These are phyloP conservation scores for Actinidia arguta DNA, from an alignment of 179 eudicot genomes.

Conservation along the genomic window DNA sequence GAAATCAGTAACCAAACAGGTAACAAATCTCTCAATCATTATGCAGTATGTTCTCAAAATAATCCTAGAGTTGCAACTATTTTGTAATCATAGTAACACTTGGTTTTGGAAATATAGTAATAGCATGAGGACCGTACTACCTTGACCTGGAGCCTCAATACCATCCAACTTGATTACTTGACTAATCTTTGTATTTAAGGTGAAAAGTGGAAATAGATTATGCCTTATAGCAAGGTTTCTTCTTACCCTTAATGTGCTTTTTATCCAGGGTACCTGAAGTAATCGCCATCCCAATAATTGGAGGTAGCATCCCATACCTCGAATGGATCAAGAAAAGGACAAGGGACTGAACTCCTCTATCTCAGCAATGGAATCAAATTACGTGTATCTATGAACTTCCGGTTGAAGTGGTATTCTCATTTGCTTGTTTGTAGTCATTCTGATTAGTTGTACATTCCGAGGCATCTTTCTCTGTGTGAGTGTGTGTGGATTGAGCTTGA, in stretches of 20 bases:
- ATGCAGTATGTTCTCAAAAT: too few relatives aligned
- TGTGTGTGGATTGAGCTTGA: neutral
- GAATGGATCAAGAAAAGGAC: conserved; percentile 96
- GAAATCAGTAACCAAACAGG: too few relatives aligned
- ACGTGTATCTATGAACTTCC: neutral
- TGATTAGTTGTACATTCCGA: conserved; percentile 1
- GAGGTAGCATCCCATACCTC: conserved; percentile 82
- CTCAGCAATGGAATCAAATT: neutral
- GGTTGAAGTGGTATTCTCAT: neutral
- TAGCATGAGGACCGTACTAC: neutral
- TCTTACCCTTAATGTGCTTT: neutral
- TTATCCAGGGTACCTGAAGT: conserved; percentile 89
- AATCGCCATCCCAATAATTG: conserved; percentile 85
- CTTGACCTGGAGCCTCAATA: neutral
- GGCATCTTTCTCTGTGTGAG: neutral
- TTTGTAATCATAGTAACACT: neutral
- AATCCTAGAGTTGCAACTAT: neutral
- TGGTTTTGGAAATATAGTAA: too few relatives aligned
- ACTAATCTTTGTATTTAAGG: neutral
- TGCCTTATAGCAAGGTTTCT: neutral
- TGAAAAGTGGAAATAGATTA: neutral
- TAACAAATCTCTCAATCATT: too few relatives aligned
- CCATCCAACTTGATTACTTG: neutral
- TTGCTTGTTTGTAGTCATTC: neutral
- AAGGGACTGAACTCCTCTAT: conserved; percentile 50